Base-by-base conservation (phyloP, 2,329 filamentous ascomycete genomes). In the Fusarium tupiense region DNA sequence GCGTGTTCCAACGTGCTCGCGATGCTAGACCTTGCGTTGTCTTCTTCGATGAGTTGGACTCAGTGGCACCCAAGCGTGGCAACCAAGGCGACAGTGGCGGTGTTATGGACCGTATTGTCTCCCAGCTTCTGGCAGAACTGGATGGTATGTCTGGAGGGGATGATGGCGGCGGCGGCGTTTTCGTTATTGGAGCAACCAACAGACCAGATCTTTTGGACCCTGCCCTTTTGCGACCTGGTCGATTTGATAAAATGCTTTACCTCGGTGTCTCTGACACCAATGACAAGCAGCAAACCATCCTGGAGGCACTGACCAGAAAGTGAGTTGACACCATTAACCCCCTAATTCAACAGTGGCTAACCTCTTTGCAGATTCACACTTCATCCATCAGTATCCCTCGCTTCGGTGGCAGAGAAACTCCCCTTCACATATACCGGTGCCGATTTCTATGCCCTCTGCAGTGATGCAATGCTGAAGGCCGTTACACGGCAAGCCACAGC, bases 161-260 rank as follows among this genome's bases (percentile, higher is more conserved):
- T 67, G 94, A 95, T 73, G 90, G 89, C 2, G 94, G 94, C 2
- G 94, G 94, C 17, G 95, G 95, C 26, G 96, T 98, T 10, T 98
- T 98, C 81, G 96, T 98, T 35, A 97, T 99, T 76, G 96, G 96
- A 66, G 96, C 96, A 8, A 99, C 96, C 10, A 99, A 99, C 84
- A 87, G 96, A 72, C 96, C 96, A 2, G 96, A 99, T 85, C 85
- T 98, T 61, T 88, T 99, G 29, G 96, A 99, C 81, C 94, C 94
- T 73, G 96, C 96, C 9, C 85, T 99, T 66, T 86, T 98, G 50
- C 90, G 96, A 61, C 96, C 96, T 3, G 96, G 96, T 6, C 89
- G 96, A 68, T 98, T 99, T 82, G 96, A 99, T 81, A 98, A 98
- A 86, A 97, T 98, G 95, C 89, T 99, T 37, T 99, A 98, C 80